A percentile compares a stretch with the other conserved stretches of the same genome.
phyloP scores from a whole-genome alignment of 2,329 filamentous ascomycete genomes.

The Cytospora leucostoma region DNA sequence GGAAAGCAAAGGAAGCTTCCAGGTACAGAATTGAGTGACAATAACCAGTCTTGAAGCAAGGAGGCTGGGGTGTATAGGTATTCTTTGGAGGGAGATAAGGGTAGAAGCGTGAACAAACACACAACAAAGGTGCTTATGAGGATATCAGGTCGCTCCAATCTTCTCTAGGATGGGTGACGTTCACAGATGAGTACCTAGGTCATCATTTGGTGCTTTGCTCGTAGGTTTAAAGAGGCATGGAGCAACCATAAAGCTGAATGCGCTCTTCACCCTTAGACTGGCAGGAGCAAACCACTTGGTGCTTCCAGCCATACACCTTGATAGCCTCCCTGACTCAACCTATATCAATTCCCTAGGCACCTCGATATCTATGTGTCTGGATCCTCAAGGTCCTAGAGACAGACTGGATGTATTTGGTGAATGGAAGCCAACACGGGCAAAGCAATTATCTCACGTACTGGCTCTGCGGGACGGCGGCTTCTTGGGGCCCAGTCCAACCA shows the following conservation, averaged over 20 bases:
- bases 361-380: background rate
- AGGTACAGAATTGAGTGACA: background rate
- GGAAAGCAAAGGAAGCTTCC: background rate
- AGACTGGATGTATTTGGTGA: background rate
- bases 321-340: background rate
- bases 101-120: background rate
- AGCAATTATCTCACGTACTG: constrained; percentile 34
- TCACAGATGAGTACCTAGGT: background rate
- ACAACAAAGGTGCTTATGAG: background rate
- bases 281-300: constrained; percentile 10
- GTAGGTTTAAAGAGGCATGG: background rate
- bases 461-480: constrained; percentile 61
- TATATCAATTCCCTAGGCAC: background rate
- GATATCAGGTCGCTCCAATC: background rate
- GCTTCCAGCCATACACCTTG: background rate
- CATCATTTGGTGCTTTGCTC: background rate
- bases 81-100: background rate
- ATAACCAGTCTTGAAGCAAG: background rate
- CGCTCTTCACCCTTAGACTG: background rate
- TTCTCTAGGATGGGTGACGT: background rate
- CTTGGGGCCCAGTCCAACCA: constrained; percentile 67
- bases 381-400: background rate
- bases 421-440: constrained; percentile 2
- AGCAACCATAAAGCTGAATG: background rate
- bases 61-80: background rate